A percentile compares a stretch with the other conserved stretches of the same genome.
Conservation (phyloP, 805 yeast genomes). For the Zygosaccharomyces lentus region DNA sequence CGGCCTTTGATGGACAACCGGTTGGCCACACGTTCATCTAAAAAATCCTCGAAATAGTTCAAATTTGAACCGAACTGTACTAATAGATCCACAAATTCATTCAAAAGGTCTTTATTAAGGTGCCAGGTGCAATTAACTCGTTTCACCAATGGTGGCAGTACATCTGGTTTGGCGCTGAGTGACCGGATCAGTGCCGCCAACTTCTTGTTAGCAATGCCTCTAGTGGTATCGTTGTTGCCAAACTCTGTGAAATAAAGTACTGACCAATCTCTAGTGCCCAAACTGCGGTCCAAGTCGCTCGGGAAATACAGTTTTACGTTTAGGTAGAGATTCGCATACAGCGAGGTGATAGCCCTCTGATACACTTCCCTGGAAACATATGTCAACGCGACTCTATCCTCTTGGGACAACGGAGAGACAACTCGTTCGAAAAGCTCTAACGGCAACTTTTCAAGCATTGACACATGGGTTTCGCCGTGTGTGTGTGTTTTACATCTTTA, state of each 20-base stretch:
- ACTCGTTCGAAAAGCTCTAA: conserved; percentile 21
- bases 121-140: conserved; percentile 33
- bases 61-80: conserved; percentile 18
- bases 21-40: conserved; percentile 18
- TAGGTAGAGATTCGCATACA: conserved; percentile 26
- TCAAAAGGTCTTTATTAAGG: conserved; percentile 17
- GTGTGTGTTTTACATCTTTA: background rate
- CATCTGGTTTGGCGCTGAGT: conserved; percentile 14
- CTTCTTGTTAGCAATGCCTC: conserved; percentile 14
- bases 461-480: background rate
- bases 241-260: conserved; percentile 17
- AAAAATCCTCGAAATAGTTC: conserved; percentile 24
- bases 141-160: conserved; percentile 22
- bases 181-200: conserved; percentile 23
- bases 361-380: conserved; percentile 22
- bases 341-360: conserved; percentile 14
- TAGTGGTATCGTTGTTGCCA: conserved; percentile 5
- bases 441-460: conserved; percentile 27
- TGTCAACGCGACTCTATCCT: conserved; percentile 26
- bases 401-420: conserved; percentile 19
- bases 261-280: conserved; percentile 31
- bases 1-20: conserved; percentile 14
- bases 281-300: conserved; percentile 24
- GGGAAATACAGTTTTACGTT: conserved; percentile 26
- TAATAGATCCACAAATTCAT: conserved; percentile 17